A percentile compares a stretch with the other conserved stretches of the same genome.
These are phyloP conservation scores for Xanthoceras sorbifolium DNA, from an alignment of 345 rosid species.

Conservation along the genomic window DNA sequence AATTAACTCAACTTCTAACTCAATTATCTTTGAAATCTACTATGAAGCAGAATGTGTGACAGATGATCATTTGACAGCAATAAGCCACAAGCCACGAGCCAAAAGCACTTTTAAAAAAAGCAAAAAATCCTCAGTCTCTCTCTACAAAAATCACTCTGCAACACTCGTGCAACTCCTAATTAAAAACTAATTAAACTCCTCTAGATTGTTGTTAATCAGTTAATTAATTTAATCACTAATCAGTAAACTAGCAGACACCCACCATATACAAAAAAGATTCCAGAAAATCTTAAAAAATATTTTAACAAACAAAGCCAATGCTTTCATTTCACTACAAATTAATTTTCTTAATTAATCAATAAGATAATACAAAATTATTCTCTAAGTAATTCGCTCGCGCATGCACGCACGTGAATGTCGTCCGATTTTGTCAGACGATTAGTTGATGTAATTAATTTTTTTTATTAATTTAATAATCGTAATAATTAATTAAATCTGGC, in stretches of 20 bases:
- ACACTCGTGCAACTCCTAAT: conserved; percentile 65
- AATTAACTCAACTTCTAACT: too few species aligned
- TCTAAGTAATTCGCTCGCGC: conserved; percentile 22
- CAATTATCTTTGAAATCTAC: neutral
- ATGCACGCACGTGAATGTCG: conserved; percentile 60
- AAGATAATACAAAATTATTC: neutral
- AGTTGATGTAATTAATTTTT: conserved; percentile 36
- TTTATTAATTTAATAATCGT: conserved; percentile 5
- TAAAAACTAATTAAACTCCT: conserved; percentile 9
- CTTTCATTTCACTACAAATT: neutral
- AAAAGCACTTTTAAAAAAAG: neutral
- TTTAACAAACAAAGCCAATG: neutral
- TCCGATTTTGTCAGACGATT: conserved; percentile 38
- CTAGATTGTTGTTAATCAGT: conserved; percentile 23
- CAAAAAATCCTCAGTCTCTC: conserved; percentile 10
- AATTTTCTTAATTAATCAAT: neutral
- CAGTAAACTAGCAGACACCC: neutral
- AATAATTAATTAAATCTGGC: neutral
- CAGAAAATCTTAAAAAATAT: neutral
- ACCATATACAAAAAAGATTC: conserved; percentile 5
- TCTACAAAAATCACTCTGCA: conserved; percentile 18
- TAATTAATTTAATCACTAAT: neutral
- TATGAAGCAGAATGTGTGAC: neutral
- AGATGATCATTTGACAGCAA: conserved; percentile 7
- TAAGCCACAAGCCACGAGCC: neutral